Percentiles rank a stretch among this genome's conserved stretches.
Evolutionary conservation across 768 basidiomycete species (phyloP).

Genomic region (Megacollybia marginata): DNA sequence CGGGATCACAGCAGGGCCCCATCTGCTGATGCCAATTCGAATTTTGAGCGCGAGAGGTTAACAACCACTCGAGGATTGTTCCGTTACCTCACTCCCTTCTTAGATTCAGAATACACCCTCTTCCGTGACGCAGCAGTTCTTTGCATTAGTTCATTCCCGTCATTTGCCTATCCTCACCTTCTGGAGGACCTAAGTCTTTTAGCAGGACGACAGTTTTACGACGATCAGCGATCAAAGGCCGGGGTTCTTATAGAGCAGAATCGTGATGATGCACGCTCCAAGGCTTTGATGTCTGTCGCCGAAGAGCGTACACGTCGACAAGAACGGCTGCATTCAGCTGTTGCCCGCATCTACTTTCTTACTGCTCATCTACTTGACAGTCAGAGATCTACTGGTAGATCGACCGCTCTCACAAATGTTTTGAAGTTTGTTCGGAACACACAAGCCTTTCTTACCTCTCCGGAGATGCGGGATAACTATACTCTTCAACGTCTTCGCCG

Average conservation of each 20-base stretch:
- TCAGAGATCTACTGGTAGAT: conserved; percentile 58
- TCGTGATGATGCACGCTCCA: conserved; percentile 53
- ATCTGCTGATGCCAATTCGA: conserved; percentile 56
- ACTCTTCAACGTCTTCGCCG: conserved; percentile 76
- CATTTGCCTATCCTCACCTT: conserved; percentile 68
- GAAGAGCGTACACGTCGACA: conserved; percentile 60
- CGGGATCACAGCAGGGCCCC: conserved; percentile 65
- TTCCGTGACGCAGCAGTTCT: conserved; percentile 85
- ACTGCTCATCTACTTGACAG: conserved; percentile 73
- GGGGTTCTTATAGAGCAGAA: conserved; percentile 45
- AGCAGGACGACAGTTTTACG: conserved; percentile 77
- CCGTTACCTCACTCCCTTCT: conserved; percentile 77
- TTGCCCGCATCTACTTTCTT: conserved; percentile 83
- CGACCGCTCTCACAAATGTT: conserved; percentile 69
- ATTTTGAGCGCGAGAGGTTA: conserved; percentile 72
- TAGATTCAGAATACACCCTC: conserved; percentile 76
- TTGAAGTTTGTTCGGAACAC: conserved; percentile 85
- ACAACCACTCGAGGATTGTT: conserved; percentile 80
- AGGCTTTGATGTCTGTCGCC: conserved; percentile 33
- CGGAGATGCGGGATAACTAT: conserved; percentile 68
- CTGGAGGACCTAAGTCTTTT: conserved; percentile 80
- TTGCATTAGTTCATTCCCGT: conserved; percentile 83
- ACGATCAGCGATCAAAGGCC: conserved; percentile 50
- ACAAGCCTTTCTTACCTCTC: conserved; percentile 64
- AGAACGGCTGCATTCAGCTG: conserved; percentile 76